Evolutionary conservation across 78 protist genomes (phyloP).

Genomic region (Dictyostelium capitatum): DNA sequence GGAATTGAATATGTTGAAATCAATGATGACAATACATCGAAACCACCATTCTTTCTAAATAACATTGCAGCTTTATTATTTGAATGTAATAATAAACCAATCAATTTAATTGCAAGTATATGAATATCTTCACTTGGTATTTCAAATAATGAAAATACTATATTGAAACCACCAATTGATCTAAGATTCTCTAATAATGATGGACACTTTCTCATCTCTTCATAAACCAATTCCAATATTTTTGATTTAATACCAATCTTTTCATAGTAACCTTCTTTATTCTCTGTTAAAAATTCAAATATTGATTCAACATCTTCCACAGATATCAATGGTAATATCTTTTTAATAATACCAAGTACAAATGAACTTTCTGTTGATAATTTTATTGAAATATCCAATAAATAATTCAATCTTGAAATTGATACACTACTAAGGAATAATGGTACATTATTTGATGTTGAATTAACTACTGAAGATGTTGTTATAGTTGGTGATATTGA

Average conservation of each 20-base stretch:
- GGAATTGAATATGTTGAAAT: slow-evolving; percentile 27
- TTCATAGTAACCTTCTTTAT: slow-evolving; percentile 44
- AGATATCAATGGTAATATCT: slow-evolving; percentile 42
- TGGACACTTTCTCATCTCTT: slow-evolving; percentile 78
- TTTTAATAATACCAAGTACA: slow-evolving; percentile 33
- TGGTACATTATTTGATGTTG: neutral
- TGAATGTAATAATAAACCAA: slow-evolving; percentile 51
- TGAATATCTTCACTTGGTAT: slow-evolving; percentile 70
- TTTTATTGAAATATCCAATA: slow-evolving; percentile 40
- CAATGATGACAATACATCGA: slow-evolving; percentile 46
- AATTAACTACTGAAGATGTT: neutral
- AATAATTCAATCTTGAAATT: slow-evolving; percentile 49
- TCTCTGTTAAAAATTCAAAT: slow-evolving; percentile 31
- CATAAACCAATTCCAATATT: slow-evolving; percentile 54
- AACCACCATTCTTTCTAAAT: slow-evolving; percentile 68
- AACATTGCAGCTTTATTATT: slow-evolving; percentile 55
- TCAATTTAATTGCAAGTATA: slow-evolving; percentile 33
- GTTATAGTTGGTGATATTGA: neutral
- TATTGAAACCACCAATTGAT: slow-evolving; percentile 73
- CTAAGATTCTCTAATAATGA: slow-evolving; percentile 31
- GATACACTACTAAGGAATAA: neutral
- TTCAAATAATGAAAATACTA: slow-evolving; percentile 67
- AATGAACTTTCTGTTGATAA: slow-evolving; percentile 7
- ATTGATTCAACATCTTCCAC: slow-evolving; percentile 61
- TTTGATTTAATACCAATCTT: slow-evolving; percentile 32